Percentiles rank a stretch among this genome's conserved stretches.
phyloP scores from a whole-genome alignment of 2,329 filamentous ascomycete genomes.

The Xylariales sp. region DNA sequence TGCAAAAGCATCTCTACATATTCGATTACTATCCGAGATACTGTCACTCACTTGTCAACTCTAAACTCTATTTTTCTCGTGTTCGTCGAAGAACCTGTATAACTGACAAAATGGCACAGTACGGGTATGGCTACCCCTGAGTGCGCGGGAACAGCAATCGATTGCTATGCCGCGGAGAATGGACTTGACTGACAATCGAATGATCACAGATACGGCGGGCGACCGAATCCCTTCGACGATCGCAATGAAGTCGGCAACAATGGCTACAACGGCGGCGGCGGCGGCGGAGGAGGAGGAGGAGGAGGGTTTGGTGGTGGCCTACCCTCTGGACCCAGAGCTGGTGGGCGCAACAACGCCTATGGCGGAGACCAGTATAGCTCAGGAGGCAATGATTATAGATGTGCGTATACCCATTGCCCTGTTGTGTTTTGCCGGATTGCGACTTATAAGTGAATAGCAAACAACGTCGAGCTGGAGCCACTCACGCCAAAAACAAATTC shows the following conservation, averaged over 20 bases:
- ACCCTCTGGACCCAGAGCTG: constrained; percentile 17
- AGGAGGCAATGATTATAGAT: constrained; percentile 31
- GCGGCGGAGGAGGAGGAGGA: too few species aligned
- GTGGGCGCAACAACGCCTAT: neutral
- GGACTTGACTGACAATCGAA: constrained; percentile 25
- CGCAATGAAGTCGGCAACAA: constrained; percentile 31
- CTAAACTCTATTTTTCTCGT: constrained; percentile 11
- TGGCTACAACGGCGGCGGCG: too few species aligned
- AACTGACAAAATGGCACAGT: constrained; percentile 43
- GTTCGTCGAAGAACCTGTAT: constrained; percentile 13
- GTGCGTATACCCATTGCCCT: constrained; percentile 25
- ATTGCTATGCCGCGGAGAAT: constrained; percentile 6
- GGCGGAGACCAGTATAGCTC: constrained; percentile 10
- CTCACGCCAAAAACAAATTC: constrained; percentile 48
- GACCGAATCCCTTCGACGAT: constrained; percentile 56
- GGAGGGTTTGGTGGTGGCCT: constrained; percentile 31
- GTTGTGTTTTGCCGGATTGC: neutral
- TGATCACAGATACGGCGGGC: constrained; percentile 46
- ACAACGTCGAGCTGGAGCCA: constrained; percentile 67
- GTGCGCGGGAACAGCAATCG: constrained; percentile 6
- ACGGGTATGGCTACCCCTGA: constrained; percentile 43
- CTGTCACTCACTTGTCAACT: neutral
- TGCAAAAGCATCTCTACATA: constrained; percentile 3
- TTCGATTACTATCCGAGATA: neutral
- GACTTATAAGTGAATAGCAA: constrained; percentile 24